These are phyloP conservation scores for Elaeagnus macrophylla DNA, from an alignment of 306 rosid genomes.

Conservation along the genomic window DNA sequence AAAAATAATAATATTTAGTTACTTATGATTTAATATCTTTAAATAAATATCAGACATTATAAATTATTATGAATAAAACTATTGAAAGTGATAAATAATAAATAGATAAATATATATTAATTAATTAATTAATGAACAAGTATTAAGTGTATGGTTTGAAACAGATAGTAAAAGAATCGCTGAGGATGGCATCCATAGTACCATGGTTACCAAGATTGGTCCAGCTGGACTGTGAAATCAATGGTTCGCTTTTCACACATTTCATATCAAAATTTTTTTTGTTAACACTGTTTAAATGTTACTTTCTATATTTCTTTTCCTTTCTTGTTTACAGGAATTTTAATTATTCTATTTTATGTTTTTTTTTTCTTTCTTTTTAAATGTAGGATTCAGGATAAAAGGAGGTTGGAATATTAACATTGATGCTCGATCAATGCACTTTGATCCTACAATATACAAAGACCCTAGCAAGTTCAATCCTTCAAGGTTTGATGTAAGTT, in stretches of 20 bases:
- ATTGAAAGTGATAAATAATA: too few species aligned
- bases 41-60: too few species aligned
- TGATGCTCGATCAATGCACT: constrained; percentile 70
- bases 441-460: constrained; percentile 43
- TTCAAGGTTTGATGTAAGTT: constrained; percentile 57
- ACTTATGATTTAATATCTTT: too few species aligned
- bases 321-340: too few species aligned
- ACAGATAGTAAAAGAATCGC: constrained; percentile 71
- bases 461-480: constrained; percentile 63
- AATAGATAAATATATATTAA: too few species aligned
- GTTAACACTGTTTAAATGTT: too few species aligned
- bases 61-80: too few species aligned
- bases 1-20: too few species aligned
- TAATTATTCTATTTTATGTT: background rate
- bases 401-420: constrained; percentile 75
- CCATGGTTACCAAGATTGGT: constrained; percentile 82
- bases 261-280: too few species aligned
- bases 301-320: too few species aligned
- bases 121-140: background rate
- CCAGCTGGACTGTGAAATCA: constrained; percentile 58
- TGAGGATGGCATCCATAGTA: constrained; percentile 74
- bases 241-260: constrained; percentile 31
- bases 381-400: constrained; percentile 56
- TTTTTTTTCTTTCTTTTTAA: background rate
- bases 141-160: too few species aligned